Evolutionary conservation across 257 asterid genomes (phyloP), one percentile per base, ranked within the genome.

Genomic region (Solanum verrucosum): DNA sequence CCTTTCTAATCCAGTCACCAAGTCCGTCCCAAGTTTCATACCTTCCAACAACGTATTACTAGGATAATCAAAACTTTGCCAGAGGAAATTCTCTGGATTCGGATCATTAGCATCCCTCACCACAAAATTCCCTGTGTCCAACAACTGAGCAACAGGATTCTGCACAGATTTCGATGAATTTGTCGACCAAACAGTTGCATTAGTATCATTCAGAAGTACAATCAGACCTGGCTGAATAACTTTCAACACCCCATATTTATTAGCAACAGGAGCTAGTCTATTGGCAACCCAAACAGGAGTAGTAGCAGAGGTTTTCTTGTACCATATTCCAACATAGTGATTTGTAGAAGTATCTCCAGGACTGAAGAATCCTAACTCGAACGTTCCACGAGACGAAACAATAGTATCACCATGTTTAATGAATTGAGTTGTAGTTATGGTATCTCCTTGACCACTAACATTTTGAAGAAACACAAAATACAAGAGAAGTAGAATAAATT

Each of bases 41-140:
- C 95, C 93, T 0, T 96, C 94, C 27, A 94, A 37, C 56, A 89
- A 71, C 2, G 96, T 92, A 42, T 93, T 92, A 3, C 93, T 84
- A 3, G 95, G 93, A 85, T 90, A 84, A 15, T 93, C 89, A 83
- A 93, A 93, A 27, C 97, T 94, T 90, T 92, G 93, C 97, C 97
- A 92, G 2, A 93, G 38, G 63, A 83, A 88, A 63, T 88, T 85
- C 12, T 88, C 91, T 0, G 87, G 86, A 29, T 68, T 46, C 18
- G 37, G 87, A 83, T 92, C 90, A 6, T 84, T 67, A 15, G 88
- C 92, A 88, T 89, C 93, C 87, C 33, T 89, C 21, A 94, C 85
- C 11, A 94, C 93, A 46, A 93, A 92, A 59, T 94, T 93, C 1
- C 96, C 98, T 0, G 91, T 86, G 34, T 94, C 94, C 44, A 93